Evolutionary conservation across 768 basidiomycete genomes (phyloP).

Genomic region (Lentinus tigrinus): DNA sequence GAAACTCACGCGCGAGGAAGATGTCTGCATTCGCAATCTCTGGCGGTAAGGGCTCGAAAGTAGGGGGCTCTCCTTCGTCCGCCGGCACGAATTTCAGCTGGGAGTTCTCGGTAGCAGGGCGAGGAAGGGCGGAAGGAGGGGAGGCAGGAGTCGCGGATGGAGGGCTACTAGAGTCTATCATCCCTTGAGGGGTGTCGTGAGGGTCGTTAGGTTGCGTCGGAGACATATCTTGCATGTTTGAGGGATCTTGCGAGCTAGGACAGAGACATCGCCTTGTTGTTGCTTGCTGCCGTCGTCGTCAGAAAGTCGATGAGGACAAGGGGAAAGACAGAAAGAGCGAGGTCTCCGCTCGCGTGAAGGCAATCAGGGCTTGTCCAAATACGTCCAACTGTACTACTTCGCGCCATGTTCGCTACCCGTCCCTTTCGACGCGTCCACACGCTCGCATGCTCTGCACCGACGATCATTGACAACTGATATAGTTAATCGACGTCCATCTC

Average conservation of each 20-base stretch:
- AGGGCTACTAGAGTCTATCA: constrained; percentile 3
- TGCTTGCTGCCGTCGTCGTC: constrained; percentile 10
- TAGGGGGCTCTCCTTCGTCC: not conserved
- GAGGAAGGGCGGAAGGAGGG: constrained; percentile 7
- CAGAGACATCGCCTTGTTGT: constrained; percentile 10
- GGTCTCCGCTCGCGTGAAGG: constrained; percentile 10
- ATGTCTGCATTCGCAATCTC: constrained; percentile 33
- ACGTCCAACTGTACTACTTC: not conserved
- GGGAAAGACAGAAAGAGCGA: constrained; percentile 12
- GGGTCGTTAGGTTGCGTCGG: constrained; percentile 15
- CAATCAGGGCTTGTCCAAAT: constrained; percentile 15
- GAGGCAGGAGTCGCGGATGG: constrained; percentile 11
- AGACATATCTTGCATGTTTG: constrained; percentile 12
- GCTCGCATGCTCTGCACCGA: no score
- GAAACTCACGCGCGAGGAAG: constrained; percentile 31
- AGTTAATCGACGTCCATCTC: no score
- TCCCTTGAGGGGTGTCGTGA: constrained; percentile 6
- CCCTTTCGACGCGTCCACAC: not conserved
- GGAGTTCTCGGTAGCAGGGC: constrained; percentile 1
- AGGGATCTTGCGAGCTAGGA: constrained; percentile 3
- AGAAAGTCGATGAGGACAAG: constrained; percentile 4
- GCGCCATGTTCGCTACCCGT: not conserved
- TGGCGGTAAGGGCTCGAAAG: constrained; percentile 23
- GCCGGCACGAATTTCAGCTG: constrained; percentile 1
- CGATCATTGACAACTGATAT: no score